Percentiles rank a stretch among this genome's conserved stretches.
Evolutionary conservation across 163 green algal genomes (phyloP).

Genomic region (Picocystis sp.): DNA sequence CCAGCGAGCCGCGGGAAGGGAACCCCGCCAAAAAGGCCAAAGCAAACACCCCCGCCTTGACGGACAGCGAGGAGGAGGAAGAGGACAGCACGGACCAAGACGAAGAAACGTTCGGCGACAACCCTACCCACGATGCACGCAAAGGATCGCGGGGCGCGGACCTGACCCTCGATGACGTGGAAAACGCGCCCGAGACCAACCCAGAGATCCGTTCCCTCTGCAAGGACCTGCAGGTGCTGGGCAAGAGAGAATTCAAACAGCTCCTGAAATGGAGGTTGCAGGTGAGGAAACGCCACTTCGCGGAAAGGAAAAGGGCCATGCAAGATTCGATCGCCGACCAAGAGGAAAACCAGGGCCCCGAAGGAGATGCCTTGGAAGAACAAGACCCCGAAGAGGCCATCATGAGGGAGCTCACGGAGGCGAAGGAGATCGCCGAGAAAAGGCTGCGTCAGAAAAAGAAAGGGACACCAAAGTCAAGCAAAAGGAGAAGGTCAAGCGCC

Average conservation of each 20-base stretch:
- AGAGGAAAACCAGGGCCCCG: slow-evolving; percentile 5
- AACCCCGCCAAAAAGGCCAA: slow-evolving; percentile 41
- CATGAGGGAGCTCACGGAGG: slow-evolving; percentile 58
- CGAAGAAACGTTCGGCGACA: no score
- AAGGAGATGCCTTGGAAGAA: slow-evolving; percentile 16
- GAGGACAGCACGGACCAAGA: no score
- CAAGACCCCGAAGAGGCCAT: slow-evolving; percentile 44
- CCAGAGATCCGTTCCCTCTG: slow-evolving; percentile 59
- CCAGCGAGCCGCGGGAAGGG: slow-evolving; percentile 29
- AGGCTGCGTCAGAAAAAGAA: neutral
- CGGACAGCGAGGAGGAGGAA: neutral
- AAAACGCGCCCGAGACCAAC: slow-evolving; percentile 28
- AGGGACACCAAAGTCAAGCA: slow-evolving; percentile 11
- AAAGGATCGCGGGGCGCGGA: no score
- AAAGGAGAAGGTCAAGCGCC: slow-evolving; percentile 27
- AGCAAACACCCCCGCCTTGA: neutral
- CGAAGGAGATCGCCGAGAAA: slow-evolving; percentile 27
- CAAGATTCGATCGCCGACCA: slow-evolving; percentile 7
- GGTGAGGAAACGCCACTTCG: slow-evolving; percentile 28
- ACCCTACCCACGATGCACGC: no score
- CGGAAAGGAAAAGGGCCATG: slow-evolving; percentile 28
- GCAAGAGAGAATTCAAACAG: slow-evolving; percentile 88
- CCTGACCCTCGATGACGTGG: no score
- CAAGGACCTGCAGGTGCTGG: slow-evolving; percentile 65
- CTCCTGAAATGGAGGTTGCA: slow-evolving; percentile 67